Conservation (phyloP, 163 green algal genomes). For the Volvox carteri region DNA sequence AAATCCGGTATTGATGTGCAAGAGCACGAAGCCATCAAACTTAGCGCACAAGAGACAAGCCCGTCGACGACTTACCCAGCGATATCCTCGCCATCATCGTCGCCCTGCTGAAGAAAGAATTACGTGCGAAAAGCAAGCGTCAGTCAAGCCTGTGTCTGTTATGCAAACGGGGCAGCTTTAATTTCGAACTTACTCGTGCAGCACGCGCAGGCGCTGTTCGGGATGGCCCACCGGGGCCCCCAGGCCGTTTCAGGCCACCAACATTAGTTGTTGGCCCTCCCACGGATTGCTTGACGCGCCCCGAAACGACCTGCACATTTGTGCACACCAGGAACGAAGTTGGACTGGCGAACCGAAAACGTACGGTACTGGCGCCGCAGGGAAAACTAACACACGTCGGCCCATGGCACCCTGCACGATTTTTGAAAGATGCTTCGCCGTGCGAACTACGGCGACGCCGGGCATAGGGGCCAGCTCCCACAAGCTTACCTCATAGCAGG, state of each 20-base stretch:
- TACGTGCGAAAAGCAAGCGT: background rate
- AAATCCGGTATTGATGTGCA: too few relatives aligned
- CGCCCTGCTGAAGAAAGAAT: background rate
- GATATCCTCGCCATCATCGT: conserved; percentile 28
- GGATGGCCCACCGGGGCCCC: conserved; percentile 8
- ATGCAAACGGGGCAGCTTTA: too few relatives aligned
- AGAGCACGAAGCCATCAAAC: too few relatives aligned
- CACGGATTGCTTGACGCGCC: conserved; percentile 18
- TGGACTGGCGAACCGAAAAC: background rate
- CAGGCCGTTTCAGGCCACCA: conserved; percentile 42
- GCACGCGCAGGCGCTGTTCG: conserved; percentile 13
- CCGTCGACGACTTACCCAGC: conserved; percentile 12
- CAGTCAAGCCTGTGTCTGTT: background rate
- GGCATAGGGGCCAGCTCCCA: background rate
- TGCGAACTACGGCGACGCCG: too few relatives aligned
- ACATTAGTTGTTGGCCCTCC: conserved; percentile 43
- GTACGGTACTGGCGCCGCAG: too few relatives aligned
- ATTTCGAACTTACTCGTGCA: background rate
- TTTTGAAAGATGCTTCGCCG: too few relatives aligned
- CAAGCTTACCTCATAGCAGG: conserved; percentile 86
- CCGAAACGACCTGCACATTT: conserved; percentile 29
- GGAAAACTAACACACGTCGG: too few relatives aligned
- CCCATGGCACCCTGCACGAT: too few relatives aligned
- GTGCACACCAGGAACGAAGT: background rate
- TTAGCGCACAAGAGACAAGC: too few relatives aligned